These are phyloP conservation scores for Tulasnella sp. DNA, from an alignment of 768 basidiomycete genomes.

Conservation along the genomic window DNA sequence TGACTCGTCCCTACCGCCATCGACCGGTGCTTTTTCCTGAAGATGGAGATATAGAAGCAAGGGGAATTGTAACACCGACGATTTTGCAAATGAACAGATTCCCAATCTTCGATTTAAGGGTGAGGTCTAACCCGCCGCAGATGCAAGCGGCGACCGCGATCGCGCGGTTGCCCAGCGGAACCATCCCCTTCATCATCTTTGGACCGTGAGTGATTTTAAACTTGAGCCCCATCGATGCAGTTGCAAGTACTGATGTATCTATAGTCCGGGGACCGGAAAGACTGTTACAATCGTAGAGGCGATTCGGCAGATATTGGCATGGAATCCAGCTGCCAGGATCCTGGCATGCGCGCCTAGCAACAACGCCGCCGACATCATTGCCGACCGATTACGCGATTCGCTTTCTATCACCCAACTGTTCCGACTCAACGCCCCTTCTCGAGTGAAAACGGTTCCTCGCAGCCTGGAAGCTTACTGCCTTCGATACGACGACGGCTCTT, in stretches of 20 bases:
- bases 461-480: neutral
- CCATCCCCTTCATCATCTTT: conserved; percentile 19
- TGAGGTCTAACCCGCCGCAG: conserved; percentile 15
- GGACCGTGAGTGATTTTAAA: conserved; percentile 18
- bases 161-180: neutral
- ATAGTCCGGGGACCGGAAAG: conserved; percentile 18
- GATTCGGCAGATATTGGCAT: neutral
- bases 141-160: conserved; percentile 14
- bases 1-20: conserved; percentile 32
- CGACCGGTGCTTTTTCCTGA: conserved; percentile 45
- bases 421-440: conserved; percentile 22
- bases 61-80: conserved; percentile 2
- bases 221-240: too few species aligned
- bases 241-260: too few species aligned
- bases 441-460: neutral
- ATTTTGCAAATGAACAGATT: neutral
- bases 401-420: conserved; percentile 15
- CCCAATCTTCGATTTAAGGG: conserved; percentile 14
- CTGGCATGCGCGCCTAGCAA: conserved; percentile 16
- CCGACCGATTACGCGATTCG: neutral
- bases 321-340: neutral
- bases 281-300: conserved; percentile 18
- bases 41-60: conserved; percentile 26
- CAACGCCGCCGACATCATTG: conserved; percentile 20
- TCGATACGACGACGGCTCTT: neutral